phyloP scores from a whole-genome alignment of 176 grass and related monocot genomes.

The Thalia dealbata region DNA sequence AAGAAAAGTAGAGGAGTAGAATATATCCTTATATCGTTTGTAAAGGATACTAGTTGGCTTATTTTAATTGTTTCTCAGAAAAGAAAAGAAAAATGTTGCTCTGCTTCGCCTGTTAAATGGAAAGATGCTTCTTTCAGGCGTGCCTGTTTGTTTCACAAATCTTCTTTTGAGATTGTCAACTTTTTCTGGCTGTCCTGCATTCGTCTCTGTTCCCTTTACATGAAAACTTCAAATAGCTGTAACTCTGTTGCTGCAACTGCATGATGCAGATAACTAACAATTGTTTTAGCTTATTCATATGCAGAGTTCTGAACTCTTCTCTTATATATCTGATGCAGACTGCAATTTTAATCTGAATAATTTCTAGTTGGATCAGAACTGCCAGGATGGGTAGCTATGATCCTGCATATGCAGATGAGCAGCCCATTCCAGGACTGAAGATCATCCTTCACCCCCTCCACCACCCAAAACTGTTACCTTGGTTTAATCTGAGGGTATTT shows the following conservation, averaged over 20 bases:
- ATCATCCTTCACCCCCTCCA: slow-evolving; percentile 78
- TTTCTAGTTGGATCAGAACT: neutral
- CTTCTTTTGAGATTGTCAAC: neutral
- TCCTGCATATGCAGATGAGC: neutral
- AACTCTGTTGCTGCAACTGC: neutral
- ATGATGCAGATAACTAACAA: neutral
- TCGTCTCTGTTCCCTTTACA: neutral
- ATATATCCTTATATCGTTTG: neutral
- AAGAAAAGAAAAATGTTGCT: neutral
- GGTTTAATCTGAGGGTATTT: slow-evolving; percentile 82
- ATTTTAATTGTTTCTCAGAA: neutral
- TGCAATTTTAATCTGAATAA: neutral
- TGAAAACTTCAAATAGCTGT: neutral
- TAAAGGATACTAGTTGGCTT: neutral
- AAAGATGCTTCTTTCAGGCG: neutral
- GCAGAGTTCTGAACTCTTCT: neutral
- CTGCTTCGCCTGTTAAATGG: neutral
- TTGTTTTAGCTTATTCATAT: neutral
- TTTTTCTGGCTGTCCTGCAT: neutral
- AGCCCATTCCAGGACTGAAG: slow-evolving; percentile 18
- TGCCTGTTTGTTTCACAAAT: neutral
- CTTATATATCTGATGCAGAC: neutral
- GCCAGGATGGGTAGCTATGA: neutral
- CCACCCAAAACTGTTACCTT: slow-evolving; percentile 49
- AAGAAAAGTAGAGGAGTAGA: neutral